Conservation (phyloP, 2,329 filamentous ascomycete genomes). For the Sphaceloma murrayae region DNA sequence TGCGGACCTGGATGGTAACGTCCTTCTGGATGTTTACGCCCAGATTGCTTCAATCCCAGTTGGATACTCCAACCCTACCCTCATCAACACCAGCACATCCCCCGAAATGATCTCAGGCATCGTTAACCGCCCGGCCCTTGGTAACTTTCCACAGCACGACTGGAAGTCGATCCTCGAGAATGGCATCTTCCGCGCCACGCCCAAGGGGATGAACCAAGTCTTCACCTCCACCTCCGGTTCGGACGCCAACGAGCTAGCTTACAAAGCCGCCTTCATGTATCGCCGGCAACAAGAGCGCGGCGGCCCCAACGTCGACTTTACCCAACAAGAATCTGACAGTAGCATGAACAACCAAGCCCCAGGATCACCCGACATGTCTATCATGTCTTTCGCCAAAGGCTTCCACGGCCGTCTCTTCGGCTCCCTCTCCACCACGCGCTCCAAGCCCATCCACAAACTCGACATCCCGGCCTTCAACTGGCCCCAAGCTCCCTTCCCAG, state of each 20-base stretch:
- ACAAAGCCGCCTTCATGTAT: slow-evolving; percentile 91
- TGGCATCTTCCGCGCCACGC: slow-evolving; percentile 69
- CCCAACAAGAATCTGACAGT: slow-evolving; percentile 58
- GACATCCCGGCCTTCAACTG: slow-evolving; percentile 90
- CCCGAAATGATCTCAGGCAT: slow-evolving; percentile 67
- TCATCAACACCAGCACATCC: slow-evolving; percentile 57
- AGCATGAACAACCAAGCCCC: slow-evolving; percentile 72
- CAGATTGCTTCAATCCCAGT: slow-evolving; percentile 86
- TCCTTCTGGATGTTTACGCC: slow-evolving; percentile 66
- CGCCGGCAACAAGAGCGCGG: slow-evolving; percentile 69
- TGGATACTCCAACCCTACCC: slow-evolving; percentile 76
- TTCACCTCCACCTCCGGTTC: slow-evolving; percentile 82
- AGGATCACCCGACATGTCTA: slow-evolving; percentile 67
- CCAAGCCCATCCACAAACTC: slow-evolving; percentile 85
- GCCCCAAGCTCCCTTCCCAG: slow-evolving; percentile 84
- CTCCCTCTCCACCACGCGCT: slow-evolving; percentile 73
- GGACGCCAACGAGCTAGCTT: slow-evolving; percentile 84
- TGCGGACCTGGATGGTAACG: slow-evolving; percentile 57
- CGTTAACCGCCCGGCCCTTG: slow-evolving; percentile 77
- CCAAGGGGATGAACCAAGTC: slow-evolving; percentile 72
- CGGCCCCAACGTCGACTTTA: slow-evolving; percentile 65
- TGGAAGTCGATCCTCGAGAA: slow-evolving; percentile 68
- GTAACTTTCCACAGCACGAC: slow-evolving; percentile 76
- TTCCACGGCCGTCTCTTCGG: slow-evolving; percentile 88
- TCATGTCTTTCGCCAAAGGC: slow-evolving; percentile 73